Conservation (phyloP, 2,329 filamentous ascomycete genomes). For the Claviceps cyperi region DNA sequence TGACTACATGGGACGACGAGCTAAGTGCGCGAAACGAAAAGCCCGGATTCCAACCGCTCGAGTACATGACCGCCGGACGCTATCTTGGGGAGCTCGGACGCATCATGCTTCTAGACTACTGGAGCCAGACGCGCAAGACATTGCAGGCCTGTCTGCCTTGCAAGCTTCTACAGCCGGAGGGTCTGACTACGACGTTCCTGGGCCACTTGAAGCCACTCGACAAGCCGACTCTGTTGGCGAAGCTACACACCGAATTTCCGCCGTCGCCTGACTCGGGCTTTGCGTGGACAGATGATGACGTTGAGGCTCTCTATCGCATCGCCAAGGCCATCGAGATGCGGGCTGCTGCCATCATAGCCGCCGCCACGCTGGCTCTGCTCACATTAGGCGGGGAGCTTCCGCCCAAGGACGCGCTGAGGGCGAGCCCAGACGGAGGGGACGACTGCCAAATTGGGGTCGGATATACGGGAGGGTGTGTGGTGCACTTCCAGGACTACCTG, state of each 20-base stretch:
- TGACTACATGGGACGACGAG: constrained; percentile 55
- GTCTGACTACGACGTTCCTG: constrained; percentile 57
- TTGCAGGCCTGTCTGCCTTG: constrained; percentile 34
- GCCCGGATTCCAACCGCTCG: constrained; percentile 67
- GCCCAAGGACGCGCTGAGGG: constrained; percentile 10
- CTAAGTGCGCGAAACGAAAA: constrained; percentile 53
- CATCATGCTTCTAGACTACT: constrained; percentile 52
- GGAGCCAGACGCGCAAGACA: constrained; percentile 30
- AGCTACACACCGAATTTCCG: constrained; percentile 40
- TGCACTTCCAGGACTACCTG: constrained; percentile 64
- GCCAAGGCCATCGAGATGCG: constrained; percentile 56
- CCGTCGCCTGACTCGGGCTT: constrained; percentile 31
- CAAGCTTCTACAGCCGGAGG: constrained; percentile 41
- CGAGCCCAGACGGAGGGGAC: constrained; percentile 1
- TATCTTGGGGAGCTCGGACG: constrained; percentile 67
- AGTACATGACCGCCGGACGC: constrained; percentile 71
- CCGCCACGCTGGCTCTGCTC: constrained; percentile 56
- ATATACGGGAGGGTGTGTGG: constrained; percentile 68
- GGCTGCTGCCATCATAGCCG: constrained; percentile 60
- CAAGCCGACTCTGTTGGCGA: constrained; percentile 26
- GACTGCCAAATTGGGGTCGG: constrained; percentile 53
- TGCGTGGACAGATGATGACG: constrained; percentile 47
- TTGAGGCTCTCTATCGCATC: constrained; percentile 47
- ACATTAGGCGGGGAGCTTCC: constrained; percentile 53
- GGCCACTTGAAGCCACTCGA: constrained; percentile 50